phyloP scores from a whole-genome alignment of 2,329 filamentous ascomycete species.

The Microcera coccophila region DNA sequence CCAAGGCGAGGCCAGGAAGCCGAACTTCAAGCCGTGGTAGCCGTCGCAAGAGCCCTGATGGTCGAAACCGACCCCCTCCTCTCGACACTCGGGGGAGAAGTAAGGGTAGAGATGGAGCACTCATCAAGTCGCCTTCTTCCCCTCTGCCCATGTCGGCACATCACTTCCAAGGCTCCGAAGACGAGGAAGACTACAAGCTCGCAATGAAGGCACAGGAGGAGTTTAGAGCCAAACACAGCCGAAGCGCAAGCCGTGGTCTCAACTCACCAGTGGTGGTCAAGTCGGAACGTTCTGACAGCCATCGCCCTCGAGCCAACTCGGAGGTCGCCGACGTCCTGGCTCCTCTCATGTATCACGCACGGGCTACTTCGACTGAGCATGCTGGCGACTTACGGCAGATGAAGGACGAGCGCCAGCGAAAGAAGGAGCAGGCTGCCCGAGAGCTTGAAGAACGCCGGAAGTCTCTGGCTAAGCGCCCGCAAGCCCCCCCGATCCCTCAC shows the following conservation, averaged over 20 bases:
- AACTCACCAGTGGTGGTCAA: conserved; percentile 34
- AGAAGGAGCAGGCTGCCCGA: conserved; percentile 72
- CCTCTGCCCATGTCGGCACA: conserved; percentile 68
- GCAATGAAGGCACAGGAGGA: conserved; percentile 52
- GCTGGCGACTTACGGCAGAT: conserved; percentile 53
- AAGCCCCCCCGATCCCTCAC: conserved; percentile 74
- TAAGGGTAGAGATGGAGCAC: conserved; percentile 54
- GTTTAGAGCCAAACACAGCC: conserved; percentile 53
- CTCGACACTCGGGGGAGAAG: conserved; percentile 60
- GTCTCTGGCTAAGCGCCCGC: conserved; percentile 76
- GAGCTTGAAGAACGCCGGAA: conserved; percentile 85
- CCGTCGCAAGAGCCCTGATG: conserved; percentile 46
- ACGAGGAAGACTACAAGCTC: conserved; percentile 58
- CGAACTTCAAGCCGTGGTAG: conserved; percentile 48
- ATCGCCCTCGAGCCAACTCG: conserved; percentile 28
- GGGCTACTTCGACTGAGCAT: conserved; percentile 43
- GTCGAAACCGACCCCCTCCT: conserved; percentile 36
- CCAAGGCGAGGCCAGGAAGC: conserved; percentile 35
- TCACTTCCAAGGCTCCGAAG: conserved; percentile 50
- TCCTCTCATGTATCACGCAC: conserved; percentile 27
- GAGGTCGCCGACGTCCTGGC: conserved; percentile 32
- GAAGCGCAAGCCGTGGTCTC: conserved; percentile 45
- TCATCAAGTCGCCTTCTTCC: conserved; percentile 70
- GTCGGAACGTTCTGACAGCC: conserved; percentile 39
- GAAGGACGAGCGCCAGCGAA: conserved; percentile 59